Base-by-base conservation (phyloP, 495 filamentous ascomycete genomes). In the Xylaria castorea region DNA sequence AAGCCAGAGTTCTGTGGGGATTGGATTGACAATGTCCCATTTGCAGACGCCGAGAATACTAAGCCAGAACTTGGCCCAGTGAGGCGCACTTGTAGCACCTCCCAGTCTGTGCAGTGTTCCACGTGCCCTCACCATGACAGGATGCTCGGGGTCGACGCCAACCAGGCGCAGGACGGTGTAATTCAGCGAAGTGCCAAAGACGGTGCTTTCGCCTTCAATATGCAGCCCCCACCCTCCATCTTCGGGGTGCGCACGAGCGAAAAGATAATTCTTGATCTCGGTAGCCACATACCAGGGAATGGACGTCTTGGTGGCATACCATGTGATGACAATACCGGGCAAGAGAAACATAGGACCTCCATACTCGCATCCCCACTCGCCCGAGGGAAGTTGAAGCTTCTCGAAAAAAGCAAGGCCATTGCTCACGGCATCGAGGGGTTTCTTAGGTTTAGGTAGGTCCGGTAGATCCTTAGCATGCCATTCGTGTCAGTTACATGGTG, bases 191-290 rank as follows among this genome's bases (percentile, higher is more conserved):
- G 94, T 98, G 27, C 96, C 96, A 75, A 98, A 95, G 12, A 94
- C 95, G 0, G 93, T 92, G 78, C 92, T 97, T 73, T 97, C 92
- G n/a, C 89, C 96, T 80, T 98, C 96, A 68, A 97, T 97, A 77
- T 99, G 97, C 34, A 99, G 83, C 3, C 96, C 97, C 96, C 96
- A 99, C 25, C 96, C 96, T 34, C 96, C 96, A 84, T 99, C 94
- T 40, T 92, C 89, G 0, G 92, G 90, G 77, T 97, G 84, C 74
- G 95, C 93, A 46, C 94, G 90, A 16, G 93, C 92, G 79, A 95
- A 95, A 16, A 99, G 89, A 82, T 99, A 99, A 73, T 94, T 91
- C 76, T 90, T 96, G 82, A 99, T 97, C 82, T 98, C 96, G 32
- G 91, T 94, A 9, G 90, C 90, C 80, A 93, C 90, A 69, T 92